Conservation (phyloP, 805 yeast species). For the Barnettozyma pratensis region DNA sequence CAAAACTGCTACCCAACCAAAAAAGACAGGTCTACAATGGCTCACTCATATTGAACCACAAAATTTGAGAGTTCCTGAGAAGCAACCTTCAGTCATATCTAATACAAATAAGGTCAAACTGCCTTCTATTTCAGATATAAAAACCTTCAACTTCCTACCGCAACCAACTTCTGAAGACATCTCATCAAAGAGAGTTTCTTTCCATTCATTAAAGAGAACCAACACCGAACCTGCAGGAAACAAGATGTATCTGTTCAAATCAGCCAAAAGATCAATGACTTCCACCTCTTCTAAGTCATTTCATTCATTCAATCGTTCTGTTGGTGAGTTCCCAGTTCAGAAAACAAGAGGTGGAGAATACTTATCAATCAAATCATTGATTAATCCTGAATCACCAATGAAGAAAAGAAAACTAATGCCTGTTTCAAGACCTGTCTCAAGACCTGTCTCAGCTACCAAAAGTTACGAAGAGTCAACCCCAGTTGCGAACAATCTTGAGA, state of each 20-base stretch:
- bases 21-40: background rate
- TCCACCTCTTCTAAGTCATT: background rate
- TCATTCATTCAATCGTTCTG: no score
- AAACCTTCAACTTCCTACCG: constrained; percentile 2
- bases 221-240: background rate
- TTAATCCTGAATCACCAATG: background rate
- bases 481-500: background rate
- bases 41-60: background rate
- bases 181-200: background rate
- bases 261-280: background rate
- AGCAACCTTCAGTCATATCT: background rate
- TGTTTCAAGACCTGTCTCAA: background rate
- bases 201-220: background rate
- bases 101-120: constrained; percentile 2
- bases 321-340: no score
- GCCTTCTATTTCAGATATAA: constrained; percentile 9
- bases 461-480: no score
- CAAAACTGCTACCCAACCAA: background rate
- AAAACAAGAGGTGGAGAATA: no score
- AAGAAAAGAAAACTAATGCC: background rate
- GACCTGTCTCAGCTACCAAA: background rate
- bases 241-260: background rate
- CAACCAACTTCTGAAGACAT: constrained; percentile 1
- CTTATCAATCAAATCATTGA: background rate
- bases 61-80: background rate